Percentiles rank a stretch among this genome's conserved stretches.
These are phyloP conservation scores for Ophiostoma novo-ulmi DNA, from an alignment of 2,329 filamentous ascomycete genomes.

Conservation along the genomic window DNA sequence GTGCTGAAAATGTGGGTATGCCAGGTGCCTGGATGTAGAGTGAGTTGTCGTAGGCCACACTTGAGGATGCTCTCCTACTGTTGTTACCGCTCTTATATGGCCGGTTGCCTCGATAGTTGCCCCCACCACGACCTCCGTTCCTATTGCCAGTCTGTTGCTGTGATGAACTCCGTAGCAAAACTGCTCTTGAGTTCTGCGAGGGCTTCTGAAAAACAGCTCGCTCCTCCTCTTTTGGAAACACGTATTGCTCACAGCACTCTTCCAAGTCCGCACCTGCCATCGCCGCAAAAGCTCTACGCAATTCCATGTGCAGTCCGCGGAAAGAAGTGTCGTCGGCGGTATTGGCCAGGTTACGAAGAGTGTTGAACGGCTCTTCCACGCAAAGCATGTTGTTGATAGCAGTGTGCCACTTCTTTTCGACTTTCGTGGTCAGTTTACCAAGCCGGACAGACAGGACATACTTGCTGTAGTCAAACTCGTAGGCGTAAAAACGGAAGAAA, in stretches of 20 bases:
- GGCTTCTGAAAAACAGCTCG: conserved; percentile 52
- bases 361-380: conserved; percentile 96
- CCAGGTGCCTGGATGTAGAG: conserved; percentile 40
- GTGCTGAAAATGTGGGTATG: conserved; percentile 38
- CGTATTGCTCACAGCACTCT: conserved; percentile 80
- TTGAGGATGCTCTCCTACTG: conserved; percentile 50
- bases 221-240: conserved; percentile 79
- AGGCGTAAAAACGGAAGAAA: conserved; percentile 91
- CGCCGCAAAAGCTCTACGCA: conserved; percentile 80
- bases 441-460: conserved; percentile 78
- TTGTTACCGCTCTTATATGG: conserved; percentile 44
- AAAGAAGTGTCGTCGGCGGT: conserved; percentile 95
- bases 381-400: conserved; percentile 78
- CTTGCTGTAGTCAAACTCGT: conserved; percentile 87
- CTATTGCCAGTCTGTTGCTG: conserved; percentile 45
- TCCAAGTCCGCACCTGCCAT: conserved; percentile 73
- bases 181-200: conserved; percentile 49
- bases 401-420: conserved; percentile 83
- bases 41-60: conserved; percentile 47
- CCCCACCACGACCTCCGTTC: conserved; percentile 35
- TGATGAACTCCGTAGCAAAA: conserved; percentile 57
- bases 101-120: conserved; percentile 43
- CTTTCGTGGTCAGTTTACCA: conserved; percentile 71
- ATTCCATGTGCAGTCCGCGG: conserved; percentile 80
- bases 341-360: conserved; percentile 81